phyloP scores from a whole-genome alignment of 2,329 filamentous ascomycete genomes.

The Cyphellophora europaea region DNA sequence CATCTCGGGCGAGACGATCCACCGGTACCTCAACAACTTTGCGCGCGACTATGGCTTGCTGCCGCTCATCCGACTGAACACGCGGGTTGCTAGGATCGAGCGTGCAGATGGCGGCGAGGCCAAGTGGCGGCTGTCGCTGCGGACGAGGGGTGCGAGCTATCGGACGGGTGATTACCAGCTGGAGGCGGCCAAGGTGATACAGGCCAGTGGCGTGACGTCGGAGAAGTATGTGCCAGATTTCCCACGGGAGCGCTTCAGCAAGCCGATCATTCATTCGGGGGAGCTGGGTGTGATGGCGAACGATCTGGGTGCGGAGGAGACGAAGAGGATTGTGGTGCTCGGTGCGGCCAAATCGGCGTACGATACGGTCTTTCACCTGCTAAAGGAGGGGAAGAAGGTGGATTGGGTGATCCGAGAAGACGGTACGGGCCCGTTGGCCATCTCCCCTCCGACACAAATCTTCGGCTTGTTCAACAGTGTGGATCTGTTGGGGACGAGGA shows the following conservation, averaged over 20 bases:
- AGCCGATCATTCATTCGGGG: conserved; percentile 22
- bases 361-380: conserved; percentile 24
- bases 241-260: conserved; percentile 12
- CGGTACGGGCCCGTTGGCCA: conserved; percentile 24
- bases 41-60: conserved; percentile 15
- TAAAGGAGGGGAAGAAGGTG: conserved; percentile 23
- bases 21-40: conserved; percentile 1
- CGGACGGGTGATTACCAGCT: too few species aligned
- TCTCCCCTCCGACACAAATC: conserved; percentile 21
- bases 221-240: conserved; percentile 18
- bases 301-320: conserved; percentile 5
- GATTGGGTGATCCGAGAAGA: conserved; percentile 25
- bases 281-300: conserved; percentile 18
- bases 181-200: conserved; percentile 20
- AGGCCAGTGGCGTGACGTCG: conserved; percentile 25
- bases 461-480: conserved; percentile 20
- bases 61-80: conserved; percentile 19
- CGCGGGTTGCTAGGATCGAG: conserved; percentile 15
- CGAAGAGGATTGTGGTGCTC: conserved; percentile 20
- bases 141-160: too few species aligned
- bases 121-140: too few species aligned
- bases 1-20: conserved; percentile 19
- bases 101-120: conserved; percentile 1
- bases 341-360: conserved; percentile 27
- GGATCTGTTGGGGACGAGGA: conserved; percentile 20